These are phyloP conservation scores for Nakazawaea populi DNA, from an alignment of 805 yeast genomes.

Conservation along the genomic window DNA sequence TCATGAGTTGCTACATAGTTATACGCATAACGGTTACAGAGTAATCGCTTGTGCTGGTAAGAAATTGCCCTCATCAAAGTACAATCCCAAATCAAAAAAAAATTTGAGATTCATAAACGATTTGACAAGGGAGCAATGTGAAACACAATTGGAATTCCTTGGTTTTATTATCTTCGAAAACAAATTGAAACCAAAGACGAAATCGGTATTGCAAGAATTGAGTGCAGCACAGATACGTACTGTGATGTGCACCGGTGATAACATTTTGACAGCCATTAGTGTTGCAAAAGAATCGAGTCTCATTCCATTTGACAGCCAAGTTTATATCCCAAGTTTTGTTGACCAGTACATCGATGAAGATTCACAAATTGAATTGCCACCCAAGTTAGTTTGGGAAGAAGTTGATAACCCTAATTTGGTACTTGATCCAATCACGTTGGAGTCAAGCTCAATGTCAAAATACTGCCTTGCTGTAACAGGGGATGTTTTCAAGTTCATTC, in stretches of 20 bases:
- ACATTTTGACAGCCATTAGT: conserved; percentile 87
- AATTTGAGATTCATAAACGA: conserved; percentile 46
- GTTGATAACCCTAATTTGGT: conserved; percentile 49
- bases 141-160: conserved; percentile 60
- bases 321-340: conserved; percentile 59
- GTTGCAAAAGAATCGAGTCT: conserved; percentile 84
- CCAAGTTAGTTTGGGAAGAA: conserved; percentile 54
- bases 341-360: conserved; percentile 19
- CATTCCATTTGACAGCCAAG: conserved; percentile 35
- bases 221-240: conserved; percentile 70
- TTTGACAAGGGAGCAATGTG: conserved; percentile 59
- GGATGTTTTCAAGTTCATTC: conserved; percentile 75
- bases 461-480: conserved; percentile 87
- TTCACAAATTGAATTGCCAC: not conserved
- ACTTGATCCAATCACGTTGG: conserved; percentile 61
- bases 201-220: conserved; percentile 51
- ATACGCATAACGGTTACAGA: conserved; percentile 91
- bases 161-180: conserved; percentile 95
- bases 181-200: conserved; percentile 70
- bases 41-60: conserved; percentile 90
- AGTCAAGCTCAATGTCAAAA: conserved; percentile 33
- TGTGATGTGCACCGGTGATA: conserved; percentile 97
- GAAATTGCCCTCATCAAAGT: conserved; percentile 21
- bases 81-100: conserved; percentile 21
- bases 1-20: conserved; percentile 67